A percentile compares a stretch with the other conserved stretches of the same genome.
Evolutionary conservation across 805 yeast genomes (phyloP).

Genomic region (Saturnispora besseyi): DNA sequence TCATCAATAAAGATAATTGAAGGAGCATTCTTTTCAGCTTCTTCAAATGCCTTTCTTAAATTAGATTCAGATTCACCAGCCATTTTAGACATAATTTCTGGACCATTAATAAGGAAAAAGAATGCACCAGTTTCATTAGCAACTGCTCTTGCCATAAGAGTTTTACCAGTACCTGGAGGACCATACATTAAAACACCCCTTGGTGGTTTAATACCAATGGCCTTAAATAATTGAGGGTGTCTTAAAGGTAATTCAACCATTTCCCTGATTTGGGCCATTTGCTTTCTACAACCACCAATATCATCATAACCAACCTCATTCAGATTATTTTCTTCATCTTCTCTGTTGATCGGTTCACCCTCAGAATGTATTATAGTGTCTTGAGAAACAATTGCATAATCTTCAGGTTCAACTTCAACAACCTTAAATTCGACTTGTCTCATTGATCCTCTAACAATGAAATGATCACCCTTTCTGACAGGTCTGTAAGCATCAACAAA

Average conservation of each 20-base stretch:
- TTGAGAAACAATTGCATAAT: conserved; percentile 95
- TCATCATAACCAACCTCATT: conserved; percentile 98
- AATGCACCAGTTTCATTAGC: conserved; percentile 99
- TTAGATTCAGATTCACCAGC: conserved; percentile 99
- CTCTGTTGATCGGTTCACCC: conserved; percentile 97
- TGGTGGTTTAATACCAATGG: conserved; percentile 98
- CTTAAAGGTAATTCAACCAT: conserved; percentile 95
- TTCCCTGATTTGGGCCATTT: conserved; percentile 99
- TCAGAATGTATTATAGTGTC: conserved; percentile 97
- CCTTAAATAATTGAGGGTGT: conserved; percentile 96
- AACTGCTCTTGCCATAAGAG: conserved; percentile 99
- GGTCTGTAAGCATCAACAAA: conserved; percentile 99
- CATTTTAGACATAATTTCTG: conserved; percentile 99
- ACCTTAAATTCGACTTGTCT: conserved; percentile 98
- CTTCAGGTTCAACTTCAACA: conserved; percentile 96
- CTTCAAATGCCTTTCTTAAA: conserved; percentile 96
- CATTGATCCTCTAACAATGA: conserved; percentile 98
- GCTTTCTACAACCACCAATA: conserved; percentile 98
- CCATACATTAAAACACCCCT: conserved; percentile 97
- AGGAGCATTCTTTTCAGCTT: conserved; percentile 98
- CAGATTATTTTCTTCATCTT: conserved; percentile 93
- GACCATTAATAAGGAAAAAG: conserved; percentile 96
- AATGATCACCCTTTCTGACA: conserved; percentile 93
- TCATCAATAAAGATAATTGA: conserved; percentile 97
- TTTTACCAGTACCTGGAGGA: conserved; percentile 99